These are phyloP conservation scores for Leccinum subtestaceum DNA, from an alignment of 768 basidiomycete species.

Conservation along the genomic window DNA sequence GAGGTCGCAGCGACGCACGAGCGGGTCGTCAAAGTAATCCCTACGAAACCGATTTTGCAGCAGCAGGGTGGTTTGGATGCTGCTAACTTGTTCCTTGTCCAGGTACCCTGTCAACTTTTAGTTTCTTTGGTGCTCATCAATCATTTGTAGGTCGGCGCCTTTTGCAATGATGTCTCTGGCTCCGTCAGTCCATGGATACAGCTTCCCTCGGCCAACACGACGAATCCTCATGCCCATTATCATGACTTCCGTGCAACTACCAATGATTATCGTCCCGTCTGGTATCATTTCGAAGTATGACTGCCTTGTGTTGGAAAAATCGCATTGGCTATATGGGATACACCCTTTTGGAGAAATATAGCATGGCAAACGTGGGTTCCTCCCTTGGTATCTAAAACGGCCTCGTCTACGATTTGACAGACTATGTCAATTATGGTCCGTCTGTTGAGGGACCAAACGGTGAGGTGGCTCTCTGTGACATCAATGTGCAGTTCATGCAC, in stretches of 20 bases:
- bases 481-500: constrained; percentile 68
- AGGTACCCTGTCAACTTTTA: no score
- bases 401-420: constrained; percentile 81
- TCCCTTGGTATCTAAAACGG: constrained; percentile 82
- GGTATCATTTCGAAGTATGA: constrained; percentile 55
- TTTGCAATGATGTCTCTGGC: constrained; percentile 87
- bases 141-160: constrained; percentile 78
- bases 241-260: constrained; percentile 93
- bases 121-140: no score
- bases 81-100: no score
- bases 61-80: no score
- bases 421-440: constrained; percentile 75
- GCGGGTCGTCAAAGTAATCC: no score
- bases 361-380: constrained; percentile 58
- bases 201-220: constrained; percentile 72
- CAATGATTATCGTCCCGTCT: constrained; percentile 40
- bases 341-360: constrained; percentile 61
- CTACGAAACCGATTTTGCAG: no score
- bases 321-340: constrained; percentile 88
- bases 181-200: constrained; percentile 83
- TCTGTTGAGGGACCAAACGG: constrained; percentile 46
- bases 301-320: constrained; percentile 82
- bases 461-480: constrained; percentile 37
- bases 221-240: constrained; percentile 74
- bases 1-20: no score